Percentiles rank a stretch among this genome's conserved stretches.
These are phyloP conservation scores for Metarhizium anisopliae DNA, from an alignment of 2,329 filamentous ascomycete species.

Conservation along the genomic window DNA sequence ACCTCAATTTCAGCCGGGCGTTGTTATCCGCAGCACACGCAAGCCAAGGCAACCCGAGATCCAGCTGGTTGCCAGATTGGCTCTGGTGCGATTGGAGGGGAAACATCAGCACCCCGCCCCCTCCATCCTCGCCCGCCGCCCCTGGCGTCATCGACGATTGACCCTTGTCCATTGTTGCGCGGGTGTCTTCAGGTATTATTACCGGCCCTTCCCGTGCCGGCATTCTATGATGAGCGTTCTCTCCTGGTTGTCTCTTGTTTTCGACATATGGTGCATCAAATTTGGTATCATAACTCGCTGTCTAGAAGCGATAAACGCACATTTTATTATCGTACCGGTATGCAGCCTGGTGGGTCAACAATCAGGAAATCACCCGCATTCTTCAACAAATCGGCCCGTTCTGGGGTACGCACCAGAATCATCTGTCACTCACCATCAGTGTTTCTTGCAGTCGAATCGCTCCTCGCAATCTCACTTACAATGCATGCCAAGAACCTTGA, in stretches of 20 bases:
- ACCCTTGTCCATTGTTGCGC: neutral
- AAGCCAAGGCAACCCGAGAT: neutral
- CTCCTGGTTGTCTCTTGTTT: too few relatives aligned
- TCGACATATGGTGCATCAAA: too few relatives aligned
- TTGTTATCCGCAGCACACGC: neutral
- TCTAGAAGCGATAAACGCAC: too few relatives aligned
- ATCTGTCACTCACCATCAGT: neutral
- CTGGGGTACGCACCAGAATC: neutral
- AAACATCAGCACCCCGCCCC: slow-evolving; percentile 1
- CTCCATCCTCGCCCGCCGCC: neutral
- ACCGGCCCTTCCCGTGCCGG: neutral
- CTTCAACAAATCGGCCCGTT: too few relatives aligned
- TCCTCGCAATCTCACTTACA: neutral
- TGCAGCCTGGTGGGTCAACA: neutral
- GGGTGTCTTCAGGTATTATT: neutral
- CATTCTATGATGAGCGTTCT: too few relatives aligned
- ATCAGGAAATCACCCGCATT: neutral
- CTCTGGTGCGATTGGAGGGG: neutral
- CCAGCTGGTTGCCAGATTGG: neutral
- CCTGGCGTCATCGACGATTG: slow-evolving; percentile 5
- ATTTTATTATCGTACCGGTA: too few relatives aligned
- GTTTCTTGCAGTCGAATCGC: neutral
- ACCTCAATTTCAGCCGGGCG: neutral
- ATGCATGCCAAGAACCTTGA: neutral
- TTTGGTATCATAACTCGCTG: too few relatives aligned